Base-by-base conservation (phyloP, 2,329 filamentous ascomycete genomes). In the Penicillium janthinellum region DNA sequence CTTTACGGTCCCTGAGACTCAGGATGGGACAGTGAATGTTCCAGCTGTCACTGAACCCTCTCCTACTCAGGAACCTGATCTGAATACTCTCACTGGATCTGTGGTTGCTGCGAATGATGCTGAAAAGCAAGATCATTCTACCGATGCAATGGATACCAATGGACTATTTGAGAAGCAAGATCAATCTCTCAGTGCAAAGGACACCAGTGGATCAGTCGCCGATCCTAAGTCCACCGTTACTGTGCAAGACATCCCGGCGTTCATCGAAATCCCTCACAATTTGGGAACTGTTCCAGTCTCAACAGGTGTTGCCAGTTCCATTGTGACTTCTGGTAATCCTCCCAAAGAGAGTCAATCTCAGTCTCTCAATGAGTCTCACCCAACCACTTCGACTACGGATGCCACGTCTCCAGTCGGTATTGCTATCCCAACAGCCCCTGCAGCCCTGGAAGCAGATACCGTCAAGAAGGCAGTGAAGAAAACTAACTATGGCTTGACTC, bases 261-360 rank as follows among this genome's bases (percentile, higher is more conserved):
- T 51, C 56, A 76, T 84, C 59, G 80, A 84, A 51, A 73, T 86
- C 39, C 84, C 84, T 15, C 84, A 87, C 70, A 86, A 84, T 51
- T 72, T 87, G n/a, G 84, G 82, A 5, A 71, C 72, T 6, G 62
- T 69, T 17, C 49, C 57, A 20, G 59, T 55, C 25, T 28, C 66
- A 11, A 20, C 51, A 2, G 22, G n/a, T 34, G 7, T 20, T 37
- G 51, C 25, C n/a, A 41, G n/a, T 15, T 14, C 53, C n/a, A 31
- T 22, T 4, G 17, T 11, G 4, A 50, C 44, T 5, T 22, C 39
- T 15, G 37, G 28, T 55, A 28, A 12, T 14, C 51, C 52, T 45
- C 45, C 59, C 17, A 50, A 63, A 20, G 61, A 67, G 47, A 64
- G 54, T 2, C 45, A 58, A 28, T 31, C 49, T 41, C 10, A 57